Evolutionary conservation across 2,329 filamentous ascomycete species (phyloP), one percentile per base, ranked within the genome.

Genomic region (Coniochaeta sp.): DNA sequence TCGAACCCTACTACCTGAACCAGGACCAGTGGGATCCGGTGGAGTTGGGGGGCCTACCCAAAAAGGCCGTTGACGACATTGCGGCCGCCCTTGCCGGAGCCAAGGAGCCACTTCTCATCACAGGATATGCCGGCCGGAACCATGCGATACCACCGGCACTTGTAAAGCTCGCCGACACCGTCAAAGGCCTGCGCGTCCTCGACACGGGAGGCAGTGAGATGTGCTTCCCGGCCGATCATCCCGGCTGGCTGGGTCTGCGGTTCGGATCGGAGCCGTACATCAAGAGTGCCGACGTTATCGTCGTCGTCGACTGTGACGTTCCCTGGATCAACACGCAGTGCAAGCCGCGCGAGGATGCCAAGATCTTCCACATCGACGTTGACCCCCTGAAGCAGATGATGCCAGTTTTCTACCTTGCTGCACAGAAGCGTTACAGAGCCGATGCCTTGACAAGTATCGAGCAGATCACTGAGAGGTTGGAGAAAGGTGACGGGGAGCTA

Each of bases 271-370:
- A 96, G 58, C 85, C 90, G 1, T 79, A 81, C 47, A 90, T 96
- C 70, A 82, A 80, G 61, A 85, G 85, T 0, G 91, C 93, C 0
- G 93, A 97, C 71, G 84, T 91, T 12, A 96, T 97, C 62, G 66
- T 97, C 1, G 88, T 96, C 2, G 70, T 96, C 26, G 89, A 97
- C 72, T 96, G 91, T 64, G 93, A 97, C 69, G 91, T 96, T 0
- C 93, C 93, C 0, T 97, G 92, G 91, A 92, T 97, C 60, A 87
- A 88, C n/a, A 95, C 91, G 0, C 85, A 86, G 17, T 86, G 83
- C 72, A 78, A 78, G 64, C 86, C 86, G 0, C 72, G 72, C 1
- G 71, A 75, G 2, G 77, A 79, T 17, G 81, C 81, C 22, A 78
- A 77, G 63, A 75, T 89, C 60, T 87, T 83, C 73, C 86, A 89